Base-by-base conservation (phyloP, 768 basidiomycete genomes). In the Suillus clintonianus region DNA sequence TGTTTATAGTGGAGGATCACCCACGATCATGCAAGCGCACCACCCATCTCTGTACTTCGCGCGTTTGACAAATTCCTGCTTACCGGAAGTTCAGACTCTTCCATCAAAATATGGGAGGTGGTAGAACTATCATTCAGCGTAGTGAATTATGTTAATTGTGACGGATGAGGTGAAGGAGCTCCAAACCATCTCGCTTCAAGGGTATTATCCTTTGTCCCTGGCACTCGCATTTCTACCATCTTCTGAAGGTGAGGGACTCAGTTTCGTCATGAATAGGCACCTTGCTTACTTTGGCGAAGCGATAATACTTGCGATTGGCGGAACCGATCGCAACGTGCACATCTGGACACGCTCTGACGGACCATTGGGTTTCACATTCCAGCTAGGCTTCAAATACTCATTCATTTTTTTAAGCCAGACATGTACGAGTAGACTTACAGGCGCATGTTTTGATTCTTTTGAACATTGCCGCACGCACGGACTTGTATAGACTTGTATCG, bases 21-120 rank as follows among this genome's bases (percentile, higher is more conserved):
- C 76, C 1, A 68, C 69, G 13, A 78, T 76, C 36, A 66, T 84
- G 3, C 76, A 87, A 63, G 92, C 88, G 0, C 96, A 98, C 74
- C 65, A 59, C 82, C 92, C 1, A 83, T 98, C 34, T 90, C 92
- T 14, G 82, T 89, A 3, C 73, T 98, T 4, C 85, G 82, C 45
- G 79, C 81, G 2, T 77, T 81, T 57, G 80, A 78, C 17, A 73
- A 79, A 50, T 76, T 80, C 41, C 64, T 96, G 10, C 81, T 89
- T 3, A 94, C 93, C 0, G 95, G 92, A 1, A 88, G 91, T 17
- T 97, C 95, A 0, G 95, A 98, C 74, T 86, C 88, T 1, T 77
- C 78, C 1, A 82, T 96, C 48, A 94, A 91, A 74, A 79, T 93
- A 30, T 98, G 94, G 94, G 75, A 76, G 36, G 54, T 89, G 70